A percentile compares a stretch with the other conserved stretches of the same genome.
Evolutionary conservation across 2,329 filamentous ascomycete species (phyloP).

Genomic region (Penicillium carneum): DNA sequence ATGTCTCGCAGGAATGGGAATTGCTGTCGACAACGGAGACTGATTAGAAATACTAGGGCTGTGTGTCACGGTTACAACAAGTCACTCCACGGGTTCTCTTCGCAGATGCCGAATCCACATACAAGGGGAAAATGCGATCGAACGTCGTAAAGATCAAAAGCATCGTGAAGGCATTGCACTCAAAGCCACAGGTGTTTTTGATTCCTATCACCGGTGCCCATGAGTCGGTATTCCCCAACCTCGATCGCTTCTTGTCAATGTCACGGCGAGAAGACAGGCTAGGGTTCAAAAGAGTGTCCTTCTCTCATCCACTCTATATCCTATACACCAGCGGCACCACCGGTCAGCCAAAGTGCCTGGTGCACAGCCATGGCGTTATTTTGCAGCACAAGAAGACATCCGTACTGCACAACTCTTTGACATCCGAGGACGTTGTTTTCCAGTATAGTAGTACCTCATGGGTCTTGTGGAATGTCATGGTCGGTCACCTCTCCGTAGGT

Average conservation of each 20-base stretch:
- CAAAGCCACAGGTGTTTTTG: background rate
- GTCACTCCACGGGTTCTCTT: background rate
- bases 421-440: slow-evolving; percentile 51
- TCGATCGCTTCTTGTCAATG: background rate
- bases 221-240: background rate
- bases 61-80: background rate
- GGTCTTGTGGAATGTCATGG: slow-evolving; percentile 58
- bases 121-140: background rate
- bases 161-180: background rate
- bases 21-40: background rate
- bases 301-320: slow-evolving; percentile 54
- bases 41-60: background rate
- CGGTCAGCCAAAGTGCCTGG: slow-evolving; percentile 56
- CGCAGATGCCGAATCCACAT: background rate
- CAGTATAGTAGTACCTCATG: slow-evolving; percentile 58
- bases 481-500: slow-evolving; percentile 53
- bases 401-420: slow-evolving; percentile 55
- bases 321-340: slow-evolving; percentile 45
- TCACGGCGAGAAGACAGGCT: background rate
- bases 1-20: background rate
- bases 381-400: slow-evolving; percentile 56
- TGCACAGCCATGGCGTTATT: slow-evolving; percentile 55
- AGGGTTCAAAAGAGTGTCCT: slow-evolving; percentile 44
- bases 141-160: background rate
- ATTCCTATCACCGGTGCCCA: background rate